A percentile compares a stretch with the other conserved stretches of the same genome.
phyloP scores from a whole-genome alignment of 129 eudicot species.

The Pulicaria dysenterica region DNA sequence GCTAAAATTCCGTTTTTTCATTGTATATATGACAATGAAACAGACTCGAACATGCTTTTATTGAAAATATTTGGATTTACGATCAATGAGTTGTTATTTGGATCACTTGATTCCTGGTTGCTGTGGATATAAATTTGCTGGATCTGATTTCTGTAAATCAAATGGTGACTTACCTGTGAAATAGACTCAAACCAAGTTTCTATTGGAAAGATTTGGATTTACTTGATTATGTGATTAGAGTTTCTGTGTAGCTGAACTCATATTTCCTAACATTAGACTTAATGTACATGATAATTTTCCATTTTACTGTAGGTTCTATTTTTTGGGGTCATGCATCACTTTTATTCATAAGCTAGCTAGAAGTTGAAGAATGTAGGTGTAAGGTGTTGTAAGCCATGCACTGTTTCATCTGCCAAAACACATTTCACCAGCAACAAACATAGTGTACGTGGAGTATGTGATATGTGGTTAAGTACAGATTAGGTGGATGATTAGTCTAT shows the following conservation, averaged over 20 bases:
- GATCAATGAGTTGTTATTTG: too few species aligned
- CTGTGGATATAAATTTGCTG: neutral
- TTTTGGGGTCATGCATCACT: conserved; percentile 12
- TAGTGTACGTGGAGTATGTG: conserved; percentile 1
- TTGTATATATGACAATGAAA: too few species aligned
- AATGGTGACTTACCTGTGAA: neutral
- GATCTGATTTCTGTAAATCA: conserved; percentile 17
- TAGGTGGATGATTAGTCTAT: conserved; percentile 10
- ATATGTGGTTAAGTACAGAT: conserved; percentile 9
- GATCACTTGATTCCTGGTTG: neutral
- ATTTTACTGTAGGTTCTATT: neutral
- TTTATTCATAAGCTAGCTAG: conserved; percentile 14
- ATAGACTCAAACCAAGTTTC: conserved; percentile 5
- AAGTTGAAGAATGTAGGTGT: neutral
- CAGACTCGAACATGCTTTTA: too few species aligned
- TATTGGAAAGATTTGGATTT: conserved; percentile 19
- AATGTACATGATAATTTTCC: neutral
- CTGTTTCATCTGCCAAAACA: neutral
- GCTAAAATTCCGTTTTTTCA: too few species aligned
- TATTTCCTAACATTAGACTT: conserved; percentile 13
- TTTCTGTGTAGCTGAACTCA: conserved; percentile 17
- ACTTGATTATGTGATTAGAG: conserved; percentile 4
- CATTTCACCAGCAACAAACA: conserved; percentile 2
- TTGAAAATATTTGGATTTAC: too few species aligned
- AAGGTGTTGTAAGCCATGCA: neutral